A percentile compares a stretch with the other conserved stretches of the same genome.
Conservation (phyloP, 495 filamentous ascomycete genomes). For the Hyaloscypha bicolor region DNA sequence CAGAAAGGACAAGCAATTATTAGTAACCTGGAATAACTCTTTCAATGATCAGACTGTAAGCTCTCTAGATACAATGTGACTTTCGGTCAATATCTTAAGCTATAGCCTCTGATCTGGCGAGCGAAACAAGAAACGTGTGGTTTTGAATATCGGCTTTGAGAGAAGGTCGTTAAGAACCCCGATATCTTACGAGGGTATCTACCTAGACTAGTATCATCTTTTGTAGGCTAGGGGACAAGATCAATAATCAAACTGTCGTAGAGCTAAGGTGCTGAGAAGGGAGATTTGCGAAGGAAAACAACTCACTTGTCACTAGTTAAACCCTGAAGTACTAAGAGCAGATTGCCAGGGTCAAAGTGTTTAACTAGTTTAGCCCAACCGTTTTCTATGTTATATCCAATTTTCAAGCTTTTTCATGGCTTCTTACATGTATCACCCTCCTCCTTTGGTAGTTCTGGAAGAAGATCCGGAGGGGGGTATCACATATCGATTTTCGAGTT, state of each 20-base stretch:
- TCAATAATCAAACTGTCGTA: not conserved
- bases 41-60: not conserved
- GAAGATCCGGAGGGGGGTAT: slow-evolving; percentile 19
- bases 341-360: slow-evolving; percentile 5
- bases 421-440: slow-evolving; percentile 6
- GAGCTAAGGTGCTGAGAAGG: not conserved
- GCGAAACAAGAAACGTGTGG: slow-evolving; percentile 17
- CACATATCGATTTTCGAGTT: slow-evolving; percentile 2
- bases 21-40: not conserved
- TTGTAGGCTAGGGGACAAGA: slow-evolving; percentile 3
- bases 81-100: slow-evolving; percentile 7
- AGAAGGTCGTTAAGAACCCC: slow-evolving; percentile 20
- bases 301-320: slow-evolving; percentile 14
- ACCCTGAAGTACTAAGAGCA: slow-evolving; percentile 3
- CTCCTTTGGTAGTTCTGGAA: slow-evolving; percentile 5
- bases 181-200: slow-evolving; percentile 12
- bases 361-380: slow-evolving; percentile 18
- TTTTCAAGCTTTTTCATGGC: slow-evolving; percentile 16
- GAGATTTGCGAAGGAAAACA: slow-evolving; percentile 5
- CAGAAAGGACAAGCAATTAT: slow-evolving; percentile 1
- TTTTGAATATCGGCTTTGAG: slow-evolving; percentile 14
- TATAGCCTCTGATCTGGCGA: slow-evolving; percentile 18
- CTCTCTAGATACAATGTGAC: slow-evolving; percentile 1
- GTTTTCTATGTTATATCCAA: slow-evolving; percentile 11
- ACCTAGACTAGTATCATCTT: slow-evolving; percentile 1